These are phyloP conservation scores for Pseudogymnoascus sp. DNA, from an alignment of 2,329 filamentous ascomycete genomes.

Conservation along the genomic window DNA sequence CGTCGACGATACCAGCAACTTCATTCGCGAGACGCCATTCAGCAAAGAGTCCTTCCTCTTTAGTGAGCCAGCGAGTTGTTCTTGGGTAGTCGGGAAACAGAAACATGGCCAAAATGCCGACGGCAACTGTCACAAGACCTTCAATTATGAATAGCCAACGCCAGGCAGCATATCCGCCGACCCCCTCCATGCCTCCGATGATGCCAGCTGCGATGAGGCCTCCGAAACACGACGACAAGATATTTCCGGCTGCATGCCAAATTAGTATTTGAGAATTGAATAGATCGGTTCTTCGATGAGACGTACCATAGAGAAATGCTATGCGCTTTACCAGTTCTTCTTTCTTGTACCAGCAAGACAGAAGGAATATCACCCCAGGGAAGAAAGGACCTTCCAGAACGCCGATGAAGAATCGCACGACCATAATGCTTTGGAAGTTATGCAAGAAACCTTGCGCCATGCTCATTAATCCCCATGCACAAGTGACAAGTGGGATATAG, in stretches of 20 bases:
- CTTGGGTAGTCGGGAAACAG: neutral
- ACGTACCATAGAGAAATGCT: slow-evolving; percentile 23
- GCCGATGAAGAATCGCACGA: slow-evolving; percentile 19
- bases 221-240: slow-evolving; percentile 54
- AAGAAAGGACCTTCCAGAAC: slow-evolving; percentile 20
- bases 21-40: slow-evolving; percentile 37
- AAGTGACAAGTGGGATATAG: slow-evolving; percentile 22
- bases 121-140: slow-evolving; percentile 2
- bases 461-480: slow-evolving; percentile 19
- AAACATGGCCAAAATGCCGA: slow-evolving; percentile 1
- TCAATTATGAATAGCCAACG: slow-evolving; percentile 15
- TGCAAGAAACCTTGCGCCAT: slow-evolving; percentile 21
- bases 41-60: slow-evolving; percentile 46
- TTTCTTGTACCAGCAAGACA: slow-evolving; percentile 25
- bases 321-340: slow-evolving; percentile 23
- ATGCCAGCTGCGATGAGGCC: slow-evolving; percentile 53
- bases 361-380: slow-evolving; percentile 15
- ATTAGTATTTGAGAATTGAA: neutral
- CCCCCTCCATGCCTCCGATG: slow-evolving; percentile 50
- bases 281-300: neutral
- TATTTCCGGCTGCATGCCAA: slow-evolving; percentile 40
- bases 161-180: slow-evolving; percentile 43
- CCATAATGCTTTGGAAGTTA: slow-evolving; percentile 18
- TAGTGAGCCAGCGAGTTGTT: slow-evolving; percentile 40
- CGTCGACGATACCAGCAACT: neutral